These are phyloP conservation scores for Leccinum subgranulosum DNA, from an alignment of 768 basidiomycete genomes.

Conservation along the genomic window DNA sequence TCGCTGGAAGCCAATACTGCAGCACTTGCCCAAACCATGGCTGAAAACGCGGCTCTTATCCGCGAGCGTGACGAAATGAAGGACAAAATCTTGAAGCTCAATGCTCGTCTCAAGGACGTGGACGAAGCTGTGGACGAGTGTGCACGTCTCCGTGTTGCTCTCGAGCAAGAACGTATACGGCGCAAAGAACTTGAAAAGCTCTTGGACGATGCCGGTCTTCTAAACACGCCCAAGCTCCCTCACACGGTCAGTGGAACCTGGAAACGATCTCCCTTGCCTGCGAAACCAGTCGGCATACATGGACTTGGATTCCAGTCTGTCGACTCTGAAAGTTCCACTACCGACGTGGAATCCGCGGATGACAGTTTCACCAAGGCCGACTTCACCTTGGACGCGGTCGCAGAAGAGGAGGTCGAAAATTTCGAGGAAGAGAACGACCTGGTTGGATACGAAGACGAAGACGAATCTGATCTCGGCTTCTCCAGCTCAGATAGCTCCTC, in stretches of 20 bases:
- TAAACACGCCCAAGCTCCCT: slow-evolving; percentile 42
- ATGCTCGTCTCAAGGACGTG: slow-evolving; percentile 30
- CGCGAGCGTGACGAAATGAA: slow-evolving; percentile 31
- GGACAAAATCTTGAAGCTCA: slow-evolving; percentile 26
- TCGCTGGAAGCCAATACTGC: slow-evolving; percentile 37
- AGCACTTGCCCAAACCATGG: slow-evolving; percentile 29
- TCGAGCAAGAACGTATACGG: slow-evolving; percentile 40
- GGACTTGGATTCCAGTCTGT: slow-evolving; percentile 56
- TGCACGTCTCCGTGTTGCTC: slow-evolving; percentile 26
- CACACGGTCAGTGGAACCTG: slow-evolving; percentile 11
- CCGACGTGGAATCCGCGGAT: slow-evolving; percentile 64
- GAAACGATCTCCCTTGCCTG: slow-evolving; percentile 17
- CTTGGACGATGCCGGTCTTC: slow-evolving; percentile 43
- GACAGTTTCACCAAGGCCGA: slow-evolving; percentile 39
- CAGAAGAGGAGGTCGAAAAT: slow-evolving; percentile 48
- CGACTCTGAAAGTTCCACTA: slow-evolving; percentile 62
- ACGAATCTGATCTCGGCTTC: slow-evolving; percentile 51
- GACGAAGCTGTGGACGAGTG: slow-evolving; percentile 24
- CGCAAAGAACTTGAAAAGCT: slow-evolving; percentile 52
- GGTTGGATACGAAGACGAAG: slow-evolving; percentile 69
- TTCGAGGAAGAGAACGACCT: slow-evolving; percentile 52
- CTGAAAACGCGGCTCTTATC: slow-evolving; percentile 23
- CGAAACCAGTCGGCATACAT: slow-evolving; percentile 25
- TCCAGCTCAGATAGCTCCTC: slow-evolving; percentile 47
- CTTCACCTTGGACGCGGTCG: slow-evolving; percentile 53